Evolutionary conservation across 2,329 filamentous ascomycete genomes (phyloP).

Genomic region (Diaporthe aspalathi): DNA sequence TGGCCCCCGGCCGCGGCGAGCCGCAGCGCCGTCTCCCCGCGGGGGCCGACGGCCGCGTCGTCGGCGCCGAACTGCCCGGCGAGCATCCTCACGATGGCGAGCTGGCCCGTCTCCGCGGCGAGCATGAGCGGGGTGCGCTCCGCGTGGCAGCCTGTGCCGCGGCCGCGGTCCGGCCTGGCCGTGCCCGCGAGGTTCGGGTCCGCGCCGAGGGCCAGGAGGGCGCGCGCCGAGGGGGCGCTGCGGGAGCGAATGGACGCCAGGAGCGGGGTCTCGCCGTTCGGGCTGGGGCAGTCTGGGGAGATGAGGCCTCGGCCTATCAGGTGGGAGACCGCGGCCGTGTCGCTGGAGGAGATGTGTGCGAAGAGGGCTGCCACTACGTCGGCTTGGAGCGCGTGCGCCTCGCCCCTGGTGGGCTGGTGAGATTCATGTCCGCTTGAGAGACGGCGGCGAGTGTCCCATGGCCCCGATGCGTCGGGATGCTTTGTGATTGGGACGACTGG

Average conservation of each 20-base stretch:
- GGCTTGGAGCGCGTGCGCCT: not conserved
- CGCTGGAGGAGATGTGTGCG: not conserved
- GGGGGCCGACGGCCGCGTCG: constrained; percentile 56
- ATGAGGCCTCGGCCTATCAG: constrained; percentile 51
- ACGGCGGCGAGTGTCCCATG: not conserved
- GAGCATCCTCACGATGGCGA: constrained; percentile 55
- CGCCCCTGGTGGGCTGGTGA: too few relatives aligned
- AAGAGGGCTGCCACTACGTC: not conserved
- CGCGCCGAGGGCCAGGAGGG: constrained; percentile 51
- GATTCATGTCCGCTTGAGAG: not conserved
- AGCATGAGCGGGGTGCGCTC: constrained; percentile 57
- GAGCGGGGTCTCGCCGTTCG: constrained; percentile 49
- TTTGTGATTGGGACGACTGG: not conserved
- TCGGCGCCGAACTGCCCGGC: constrained; percentile 55
- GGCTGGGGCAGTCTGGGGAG: constrained; percentile 51
- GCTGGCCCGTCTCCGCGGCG: constrained; percentile 54
- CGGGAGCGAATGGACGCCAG: constrained; percentile 50
- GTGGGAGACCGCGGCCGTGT: not conserved
- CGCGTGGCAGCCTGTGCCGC: too few relatives aligned
- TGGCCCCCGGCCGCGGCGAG: constrained; percentile 56
- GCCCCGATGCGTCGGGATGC: not conserved
- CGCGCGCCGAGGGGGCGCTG: constrained; percentile 48
- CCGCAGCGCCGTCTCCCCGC: constrained; percentile 58
- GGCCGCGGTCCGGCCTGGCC: not conserved
- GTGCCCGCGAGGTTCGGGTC: constrained; percentile 46